Evolutionary conservation across 2,329 filamentous ascomycete genomes (phyloP), one percentile per base, ranked within the genome.

Genomic region (Ophiostoma ulmi): DNA sequence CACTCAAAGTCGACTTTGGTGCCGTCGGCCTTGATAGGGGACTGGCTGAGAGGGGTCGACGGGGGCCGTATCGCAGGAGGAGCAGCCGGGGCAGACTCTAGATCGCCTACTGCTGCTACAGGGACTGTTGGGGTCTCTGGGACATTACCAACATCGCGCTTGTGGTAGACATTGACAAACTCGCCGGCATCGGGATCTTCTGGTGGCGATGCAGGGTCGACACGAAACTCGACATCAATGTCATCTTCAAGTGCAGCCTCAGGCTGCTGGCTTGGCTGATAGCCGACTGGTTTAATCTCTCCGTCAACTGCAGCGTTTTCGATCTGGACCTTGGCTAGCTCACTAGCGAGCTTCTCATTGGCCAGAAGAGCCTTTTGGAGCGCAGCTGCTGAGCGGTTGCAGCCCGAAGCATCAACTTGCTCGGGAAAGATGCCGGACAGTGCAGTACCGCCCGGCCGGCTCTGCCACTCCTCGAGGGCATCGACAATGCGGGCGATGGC

Each of bases 401-500:
- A 97, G 5, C 93, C 93, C 36, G 90, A 91, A 11, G 90, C 89
- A 79, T 97, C 92, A 14, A 97, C 80, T 55, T 82, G 83, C 74
- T 91, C 86, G 0, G 94, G 93, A 82, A 94, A 97, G 76, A 97
- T 86, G 1, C 94, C 93, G 1, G 90, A 88, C 8, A 97, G 81
- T 3, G 84, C 83, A 0, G 91, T 94, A 5, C 83, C 86, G 55
- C 68, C 44, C 20, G n/a, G 35, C 2, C 82, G 81, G 75, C 88
- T 86, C 80, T 97, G 92, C 80, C 90, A 88, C 69, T 90, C 86
- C 73, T 93, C 87, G 36, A 97, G 84, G 8, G 89, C 90, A 77
- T 97, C 84, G 22, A 92, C 96, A 75, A 97, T 91, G 72, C 93
- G 89, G 67, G 92, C 91, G 72, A 97, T 85, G 20, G 93, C 93